Percentiles rank a stretch among this genome's conserved stretches.
phyloP scores from a whole-genome alignment of 805 yeast genomes.

The Wickerhamomyces queroliae region DNA sequence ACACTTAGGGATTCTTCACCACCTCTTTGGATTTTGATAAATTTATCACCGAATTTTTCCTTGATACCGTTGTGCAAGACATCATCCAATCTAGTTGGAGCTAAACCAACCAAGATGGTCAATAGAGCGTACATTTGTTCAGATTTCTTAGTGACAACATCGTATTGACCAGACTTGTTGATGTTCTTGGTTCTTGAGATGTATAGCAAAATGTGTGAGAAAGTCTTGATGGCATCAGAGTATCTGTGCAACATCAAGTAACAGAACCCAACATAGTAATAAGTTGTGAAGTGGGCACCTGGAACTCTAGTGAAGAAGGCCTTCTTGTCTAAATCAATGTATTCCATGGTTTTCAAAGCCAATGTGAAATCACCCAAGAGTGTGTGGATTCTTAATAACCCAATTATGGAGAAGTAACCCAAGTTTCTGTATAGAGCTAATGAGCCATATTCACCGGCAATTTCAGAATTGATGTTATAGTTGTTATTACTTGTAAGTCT shows the following conservation, averaged over 20 bases:
- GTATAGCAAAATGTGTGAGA: slow-evolving; percentile 40
- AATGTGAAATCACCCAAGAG: slow-evolving; percentile 42
- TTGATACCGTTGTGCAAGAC: slow-evolving; percentile 35
- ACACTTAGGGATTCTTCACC: slow-evolving; percentile 34
- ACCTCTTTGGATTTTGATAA: slow-evolving; percentile 34
- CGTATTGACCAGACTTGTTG: slow-evolving; percentile 38
- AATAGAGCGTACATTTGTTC: slow-evolving; percentile 47
- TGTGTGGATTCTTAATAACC: slow-evolving; percentile 43
- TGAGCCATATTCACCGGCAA: slow-evolving; percentile 39
- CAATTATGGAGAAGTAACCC: slow-evolving; percentile 44
- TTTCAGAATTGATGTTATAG: slow-evolving; percentile 14
- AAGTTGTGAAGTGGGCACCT: slow-evolving; percentile 44
- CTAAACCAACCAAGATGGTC: slow-evolving; percentile 38
- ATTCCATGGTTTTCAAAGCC: slow-evolving; percentile 43
- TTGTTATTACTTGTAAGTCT: slow-evolving; percentile 9
- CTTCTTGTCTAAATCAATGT: slow-evolving; percentile 39
- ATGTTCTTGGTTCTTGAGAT: slow-evolving; percentile 40
- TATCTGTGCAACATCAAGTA: slow-evolving; percentile 45
- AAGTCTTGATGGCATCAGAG: slow-evolving; percentile 43
- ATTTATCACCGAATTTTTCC: slow-evolving; percentile 42
- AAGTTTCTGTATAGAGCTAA: slow-evolving; percentile 37
- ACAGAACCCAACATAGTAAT: slow-evolving; percentile 46
- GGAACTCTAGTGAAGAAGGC: slow-evolving; percentile 42
- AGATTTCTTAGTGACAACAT: slow-evolving; percentile 38
- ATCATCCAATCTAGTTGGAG: slow-evolving; percentile 43